Conservation (phyloP, 805 yeast species). For the Teunomyces pallodes region DNA sequence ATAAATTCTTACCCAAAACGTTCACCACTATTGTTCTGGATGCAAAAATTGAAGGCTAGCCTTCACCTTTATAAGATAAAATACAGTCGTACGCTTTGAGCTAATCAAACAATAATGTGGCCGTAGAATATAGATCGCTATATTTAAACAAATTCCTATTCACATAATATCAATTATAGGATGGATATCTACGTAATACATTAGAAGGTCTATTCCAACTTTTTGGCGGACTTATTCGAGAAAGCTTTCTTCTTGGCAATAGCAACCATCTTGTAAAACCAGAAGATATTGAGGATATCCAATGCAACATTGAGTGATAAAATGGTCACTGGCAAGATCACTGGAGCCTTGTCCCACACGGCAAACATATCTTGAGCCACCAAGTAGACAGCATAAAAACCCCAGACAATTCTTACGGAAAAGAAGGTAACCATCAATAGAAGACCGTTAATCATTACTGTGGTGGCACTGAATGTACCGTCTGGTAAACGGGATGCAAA, state of each 20-base stretch:
- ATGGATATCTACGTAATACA: not conserved
- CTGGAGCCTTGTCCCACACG: constrained; percentile 45
- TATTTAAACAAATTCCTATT: no score
- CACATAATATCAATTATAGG: no score
- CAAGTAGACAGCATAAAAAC: constrained; percentile 64
- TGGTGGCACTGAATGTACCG: constrained; percentile 54
- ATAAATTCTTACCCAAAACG: no score
- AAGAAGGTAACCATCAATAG: constrained; percentile 69
- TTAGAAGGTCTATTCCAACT: not conserved
- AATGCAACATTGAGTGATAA: constrained; percentile 60
- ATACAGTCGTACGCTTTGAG: no score
- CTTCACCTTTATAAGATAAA: no score
- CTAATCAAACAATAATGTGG: no score
- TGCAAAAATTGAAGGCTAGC: no score
- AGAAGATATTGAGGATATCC: constrained; percentile 66
- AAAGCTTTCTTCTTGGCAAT: constrained; percentile 59
- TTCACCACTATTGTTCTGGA: no score
- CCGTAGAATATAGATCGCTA: no score
- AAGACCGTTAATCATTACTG: constrained; percentile 69
- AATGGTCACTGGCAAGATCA: constrained; percentile 47
- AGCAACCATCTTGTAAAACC: constrained; percentile 86
- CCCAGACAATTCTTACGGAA: constrained; percentile 80
- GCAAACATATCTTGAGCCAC: constrained; percentile 49
- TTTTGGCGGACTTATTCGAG: constrained; percentile 2
- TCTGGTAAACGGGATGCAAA: constrained; percentile 75